phyloP scores from a whole-genome alignment of 2,329 filamentous ascomycete species.

The Diaporthe citrichinensis region DNA sequence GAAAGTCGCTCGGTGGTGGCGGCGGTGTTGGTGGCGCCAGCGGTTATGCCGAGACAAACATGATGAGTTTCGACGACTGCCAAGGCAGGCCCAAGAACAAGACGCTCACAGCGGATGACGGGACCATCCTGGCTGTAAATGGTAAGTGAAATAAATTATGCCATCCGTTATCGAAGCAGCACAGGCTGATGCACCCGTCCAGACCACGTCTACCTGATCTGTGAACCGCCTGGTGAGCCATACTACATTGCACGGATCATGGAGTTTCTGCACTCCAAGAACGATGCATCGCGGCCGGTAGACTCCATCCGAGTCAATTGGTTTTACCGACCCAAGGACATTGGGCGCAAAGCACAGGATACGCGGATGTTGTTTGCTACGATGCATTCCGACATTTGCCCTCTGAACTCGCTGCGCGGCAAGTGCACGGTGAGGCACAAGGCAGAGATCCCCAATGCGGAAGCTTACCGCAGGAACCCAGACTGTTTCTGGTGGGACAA shows the following conservation, averaged over 20 bases:
- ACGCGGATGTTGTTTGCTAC: constrained; percentile 93
- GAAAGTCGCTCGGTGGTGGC: constrained; percentile 44
- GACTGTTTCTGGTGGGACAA: constrained; percentile 98
- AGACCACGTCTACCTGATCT: constrained; percentile 94
- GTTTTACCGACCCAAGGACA: constrained; percentile 98
- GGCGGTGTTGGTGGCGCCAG: constrained; percentile 43
- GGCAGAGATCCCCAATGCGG: constrained; percentile 85
- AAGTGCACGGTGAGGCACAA: constrained; percentile 93
- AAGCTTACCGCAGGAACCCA: constrained; percentile 85
- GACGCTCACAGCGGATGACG: constrained; percentile 90
- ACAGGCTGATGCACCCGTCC: constrained; percentile 23
- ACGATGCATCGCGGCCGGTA: constrained; percentile 79
- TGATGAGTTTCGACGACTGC: constrained; percentile 87
- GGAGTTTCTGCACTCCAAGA: constrained; percentile 92
- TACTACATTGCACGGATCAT: constrained; percentile 98
- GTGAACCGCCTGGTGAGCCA: constrained; percentile 96
- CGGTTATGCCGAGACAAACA: constrained; percentile 78
- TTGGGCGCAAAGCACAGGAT: constrained; percentile 91
- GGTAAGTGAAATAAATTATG: constrained; percentile 69
- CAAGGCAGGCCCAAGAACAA: constrained; percentile 79
- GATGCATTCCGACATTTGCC: constrained; percentile 98
- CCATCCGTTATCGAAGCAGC: constrained; percentile 19
- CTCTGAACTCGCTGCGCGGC: constrained; percentile 90
- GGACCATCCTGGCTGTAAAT: constrained; percentile 85
- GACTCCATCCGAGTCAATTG: constrained; percentile 97